Evolutionary conservation across 2,329 filamentous ascomycete genomes (phyloP), one percentile per base, ranked within the genome.

Genomic region (Verticillium isaacii): DNA sequence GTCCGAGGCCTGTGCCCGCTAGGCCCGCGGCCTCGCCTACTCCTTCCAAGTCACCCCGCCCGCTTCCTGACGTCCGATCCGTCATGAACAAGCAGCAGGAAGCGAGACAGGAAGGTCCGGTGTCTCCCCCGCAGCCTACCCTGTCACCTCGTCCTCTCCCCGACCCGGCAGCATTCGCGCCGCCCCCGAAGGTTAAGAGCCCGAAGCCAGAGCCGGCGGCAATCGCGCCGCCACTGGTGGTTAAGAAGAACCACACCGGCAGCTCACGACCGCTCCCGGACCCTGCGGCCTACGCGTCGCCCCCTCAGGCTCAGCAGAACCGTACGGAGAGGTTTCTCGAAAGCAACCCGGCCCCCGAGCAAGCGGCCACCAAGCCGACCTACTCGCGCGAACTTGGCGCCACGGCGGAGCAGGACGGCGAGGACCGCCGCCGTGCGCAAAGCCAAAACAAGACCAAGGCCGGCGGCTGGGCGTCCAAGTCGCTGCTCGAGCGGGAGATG

Each of bases 401-500:
- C 2, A 83, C 85, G 2, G 82, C 84, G 12, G 88, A 91, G 74
- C 86, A 82, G 55, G 84, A 87, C 61, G 80, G 77, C 15, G 86
- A 90, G 68, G 85, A 89, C 70, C 81, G 84, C 29, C 82, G 85
- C 3, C 85, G 87, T 14, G 74, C 77, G 1, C 81, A 84, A 59
- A 80, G 83, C 12, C 87, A 89, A 69, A 74, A 77, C 57, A 82
- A 84, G 71, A 89, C 86, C 23, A 87, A 86, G 71, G 84, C 86
- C 1, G 83, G 79, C 32, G 86, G 85, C 0, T 86, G 83, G 83
- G 86, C 86, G 1, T 82, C 82, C 66, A 90, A 89, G 77, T 90
- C 87, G 0, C 80, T 93, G 11, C 82, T 93, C 1, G 90, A 93
- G 75, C 85, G 89, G 32, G 90, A 93, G 74, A 92, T 93, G 89